Evolutionary conservation across 371 early-diverging fungal species (phyloP).

Genomic region (Coemansia sp.): DNA sequence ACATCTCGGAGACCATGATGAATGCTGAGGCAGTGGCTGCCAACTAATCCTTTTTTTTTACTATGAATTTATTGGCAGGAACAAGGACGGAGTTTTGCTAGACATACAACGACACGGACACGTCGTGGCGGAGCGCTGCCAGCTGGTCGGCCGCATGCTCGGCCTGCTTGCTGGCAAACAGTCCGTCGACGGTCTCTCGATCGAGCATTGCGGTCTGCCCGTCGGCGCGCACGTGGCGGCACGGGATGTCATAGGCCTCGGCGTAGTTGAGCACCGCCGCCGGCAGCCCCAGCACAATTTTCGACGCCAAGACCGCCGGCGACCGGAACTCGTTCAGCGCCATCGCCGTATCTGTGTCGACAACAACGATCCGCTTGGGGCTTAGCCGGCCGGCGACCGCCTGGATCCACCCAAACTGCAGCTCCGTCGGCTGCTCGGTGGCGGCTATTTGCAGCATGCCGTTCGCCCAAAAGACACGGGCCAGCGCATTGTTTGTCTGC

Average conservation of each 20-base stretch:
- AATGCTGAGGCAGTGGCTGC: no score
- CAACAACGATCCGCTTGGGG: slow-evolving; percentile 26
- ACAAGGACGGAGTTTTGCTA: background rate
- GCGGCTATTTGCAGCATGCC: slow-evolving; percentile 11
- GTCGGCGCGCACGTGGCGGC: slow-evolving; percentile 22
- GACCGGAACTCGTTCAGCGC: slow-evolving; percentile 21
- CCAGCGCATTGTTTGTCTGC: slow-evolving; percentile 20
- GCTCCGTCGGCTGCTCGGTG: slow-evolving; percentile 12
- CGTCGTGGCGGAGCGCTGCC: slow-evolving; percentile 12
- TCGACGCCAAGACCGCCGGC: slow-evolving; percentile 40
- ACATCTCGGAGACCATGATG: slow-evolving; percentile 10
- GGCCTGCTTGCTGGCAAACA: slow-evolving; percentile 19
- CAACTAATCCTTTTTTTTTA: background rate
- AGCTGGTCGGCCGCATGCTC: background rate
- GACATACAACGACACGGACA: slow-evolving; percentile 28
- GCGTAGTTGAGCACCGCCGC: slow-evolving; percentile 44
- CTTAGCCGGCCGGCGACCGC: slow-evolving; percentile 12
- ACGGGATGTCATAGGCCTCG: slow-evolving; percentile 20
- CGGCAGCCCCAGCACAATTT: slow-evolving; percentile 29
- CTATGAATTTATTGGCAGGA: background rate
- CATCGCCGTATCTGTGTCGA: slow-evolving; percentile 8
- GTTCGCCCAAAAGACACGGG: slow-evolving; percentile 12
- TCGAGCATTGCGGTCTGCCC: background rate
- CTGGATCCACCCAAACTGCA: slow-evolving; percentile 43
- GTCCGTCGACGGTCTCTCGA: slow-evolving; percentile 7